Percentiles rank a stretch among this genome's conserved stretches.
Conservation (phyloP, 2,329 filamentous ascomycete genomes). For the Neonectria neomacrospora region DNA sequence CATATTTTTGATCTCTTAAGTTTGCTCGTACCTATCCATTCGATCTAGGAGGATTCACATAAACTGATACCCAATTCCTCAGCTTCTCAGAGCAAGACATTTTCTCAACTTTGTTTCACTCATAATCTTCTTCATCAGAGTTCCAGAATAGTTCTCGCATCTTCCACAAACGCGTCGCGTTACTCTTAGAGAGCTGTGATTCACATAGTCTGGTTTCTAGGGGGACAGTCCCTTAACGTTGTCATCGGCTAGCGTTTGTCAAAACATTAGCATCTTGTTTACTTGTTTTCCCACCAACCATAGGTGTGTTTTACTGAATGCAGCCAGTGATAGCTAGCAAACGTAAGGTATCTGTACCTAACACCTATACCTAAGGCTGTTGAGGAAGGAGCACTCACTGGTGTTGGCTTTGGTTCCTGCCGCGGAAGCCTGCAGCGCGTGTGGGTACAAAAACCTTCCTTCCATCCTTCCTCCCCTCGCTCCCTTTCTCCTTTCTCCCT, state of each 20-base stretch:
- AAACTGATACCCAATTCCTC: not conserved
- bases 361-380: not conserved
- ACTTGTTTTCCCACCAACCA: not conserved
- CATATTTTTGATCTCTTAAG: not conserved
- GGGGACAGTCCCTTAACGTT: not conserved
- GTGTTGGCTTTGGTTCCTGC: not conserved
- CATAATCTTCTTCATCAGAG: not conserved
- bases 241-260: not conserved
- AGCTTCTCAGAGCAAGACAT: not conserved
- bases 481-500: conserved; percentile 17
- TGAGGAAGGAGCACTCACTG: not conserved
- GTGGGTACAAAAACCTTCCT: not conserved
- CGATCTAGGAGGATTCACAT: too few species aligned
- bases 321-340: not conserved
- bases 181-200: not conserved
- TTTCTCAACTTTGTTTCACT: not conserved
- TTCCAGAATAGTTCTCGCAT: not conserved
- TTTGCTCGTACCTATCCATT: not conserved
- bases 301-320: not conserved
- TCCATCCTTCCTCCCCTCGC: conserved; percentile 6
- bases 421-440: not conserved
- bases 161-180: conserved; percentile 2
- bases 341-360: not conserved
- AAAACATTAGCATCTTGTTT: not conserved
- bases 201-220: not conserved